Base-by-base conservation (phyloP, 805 yeast species). In the Brettanomyces anomalus region DNA sequence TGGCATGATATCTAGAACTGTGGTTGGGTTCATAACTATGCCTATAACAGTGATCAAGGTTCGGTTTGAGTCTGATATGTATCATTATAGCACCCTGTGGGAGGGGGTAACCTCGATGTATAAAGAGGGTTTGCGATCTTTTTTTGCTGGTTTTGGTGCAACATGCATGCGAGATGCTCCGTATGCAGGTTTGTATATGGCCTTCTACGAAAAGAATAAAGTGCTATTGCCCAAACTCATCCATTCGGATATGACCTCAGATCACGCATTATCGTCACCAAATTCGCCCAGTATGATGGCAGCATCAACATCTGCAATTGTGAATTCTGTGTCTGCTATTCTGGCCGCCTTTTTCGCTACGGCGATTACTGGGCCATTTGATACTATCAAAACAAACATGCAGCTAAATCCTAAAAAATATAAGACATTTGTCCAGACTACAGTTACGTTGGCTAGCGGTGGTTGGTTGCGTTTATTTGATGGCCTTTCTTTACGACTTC, bases 101-200 rank as follows among this genome's bases (percentile, higher is more conserved):
- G 79, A 76, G 31, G 90, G 95, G 0, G 55, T 74, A 1, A 62
- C 51, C 31, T 74, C 77, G 5, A 83, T 87, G 3, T 77, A 72
- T 46, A 42, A 58, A 1, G 77, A 77, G 42, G 77, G 88, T 0
- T 33, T 79, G 0, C 55, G 61, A 17, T 94, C 95, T 14, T 88
- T 90, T 57, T 88, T 88, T 60, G 72, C 77, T 46, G 98, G 98
- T 0, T 84, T 83, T 53, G 78, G 84, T 1, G 95, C 94, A 2
- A 93, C 98, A 0, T 72, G 82, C 47, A 72, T 85, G 11, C 66
- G 98, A 49, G 98, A 93, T 63, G 94, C 96, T 19, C 98, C 98
- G 0, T 85, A 93, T 60, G 97, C 98, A 5, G 98, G 98, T 0
- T 57, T 93, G 4, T 90, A 93, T 55, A 87, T 93, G 24, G 63